phyloP scores from a whole-genome alignment of 441 rosid species.

The Syzygium syzygioides region DNA sequence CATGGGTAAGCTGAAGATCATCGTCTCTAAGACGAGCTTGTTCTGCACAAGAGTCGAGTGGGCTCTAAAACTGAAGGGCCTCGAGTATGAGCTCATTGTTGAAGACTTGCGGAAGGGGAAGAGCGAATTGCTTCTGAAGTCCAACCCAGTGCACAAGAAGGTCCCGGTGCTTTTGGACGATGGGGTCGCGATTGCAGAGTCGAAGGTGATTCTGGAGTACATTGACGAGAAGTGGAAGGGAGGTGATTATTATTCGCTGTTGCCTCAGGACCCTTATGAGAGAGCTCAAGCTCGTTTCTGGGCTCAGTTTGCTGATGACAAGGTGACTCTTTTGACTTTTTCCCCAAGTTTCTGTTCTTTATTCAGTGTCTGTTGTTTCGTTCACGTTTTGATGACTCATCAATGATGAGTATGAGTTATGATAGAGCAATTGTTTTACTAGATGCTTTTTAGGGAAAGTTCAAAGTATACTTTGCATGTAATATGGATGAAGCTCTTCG shows the following conservation, averaged over 20 bases:
- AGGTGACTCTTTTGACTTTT: slow-evolving; percentile 15
- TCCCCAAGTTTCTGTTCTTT: background rate
- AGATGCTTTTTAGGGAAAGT: background rate
- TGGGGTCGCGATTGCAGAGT: background rate
- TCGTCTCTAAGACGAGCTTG: slow-evolving; percentile 6
- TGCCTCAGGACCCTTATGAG: slow-evolving; percentile 37
- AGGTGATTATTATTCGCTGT: slow-evolving; percentile 20
- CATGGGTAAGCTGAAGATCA: slow-evolving; percentile 18
- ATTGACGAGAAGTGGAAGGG: slow-evolving; percentile 8
- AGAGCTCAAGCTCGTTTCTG: slow-evolving; percentile 48
- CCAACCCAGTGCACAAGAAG: slow-evolving; percentile 11
- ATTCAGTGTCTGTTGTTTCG: background rate
- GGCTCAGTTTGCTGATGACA: slow-evolving; percentile 43
- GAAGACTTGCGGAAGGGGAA: background rate
- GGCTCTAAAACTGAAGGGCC: slow-evolving; percentile 36
- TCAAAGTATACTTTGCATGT: background rate
- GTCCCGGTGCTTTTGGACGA: slow-evolving; percentile 6
- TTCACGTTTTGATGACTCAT: background rate
- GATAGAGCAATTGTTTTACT: background rate
- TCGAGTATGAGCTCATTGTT: slow-evolving; percentile 15
- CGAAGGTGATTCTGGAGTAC: slow-evolving; percentile 10
- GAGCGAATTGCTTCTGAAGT: slow-evolving; percentile 7
- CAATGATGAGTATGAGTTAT: background rate
- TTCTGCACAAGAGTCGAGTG: slow-evolving; percentile 33
- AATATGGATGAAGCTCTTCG: background rate